Evolutionary conservation across 75 land plant genomes (phyloP), one percentile per base, ranked within the genome.

Genomic region (Chamaecyparis obtusa): DNA sequence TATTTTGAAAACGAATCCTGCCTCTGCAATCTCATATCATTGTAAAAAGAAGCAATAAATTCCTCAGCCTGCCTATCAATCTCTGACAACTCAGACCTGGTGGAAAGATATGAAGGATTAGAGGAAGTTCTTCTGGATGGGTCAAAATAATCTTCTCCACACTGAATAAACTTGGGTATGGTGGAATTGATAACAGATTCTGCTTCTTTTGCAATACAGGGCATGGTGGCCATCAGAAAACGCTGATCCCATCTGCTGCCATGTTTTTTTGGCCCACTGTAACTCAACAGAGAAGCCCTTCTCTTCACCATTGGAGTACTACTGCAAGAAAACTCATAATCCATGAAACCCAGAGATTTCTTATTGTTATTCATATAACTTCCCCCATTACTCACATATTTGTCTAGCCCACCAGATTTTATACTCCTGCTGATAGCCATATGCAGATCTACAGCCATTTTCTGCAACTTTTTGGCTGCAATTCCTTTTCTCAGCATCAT

Each of bases 261-360:
- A 13, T 72, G 36, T 33, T 72, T 72, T 72, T 13, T 72, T 9
- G 27, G 33, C 35, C 76, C 76, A 30, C 33, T 11, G 36, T 30
- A 33, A 30, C 35, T 74, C 9, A 24, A 33, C 3, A 33, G 1
- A 8, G 16, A 6, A 10, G 76, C 76, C 16, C 76, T 30, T 14
- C 76, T 30, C 2, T 33, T 74, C 76, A 74, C 36, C 76, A 74
- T 74, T 43, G 83, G 83, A 81, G 83, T 44, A 4, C 54, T 81
- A 51, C 54, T 81, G 83, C 83, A 81, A 4, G 83, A 81, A 44
- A 81, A 81, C 27, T 81, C 83, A 46, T 81, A 46, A 10, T 81
- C 33, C 24, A 24, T 81, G 46, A 81, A 81, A 3, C 33, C 32
- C 3, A 46, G n/a, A 24, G 83, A 43, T 27, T 81, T 81, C 9